Percentiles rank a stretch among this genome's conserved stretches.
Conservation (phyloP, 2,329 filamentous ascomycete species). For the Cyphellophora attinorum region DNA sequence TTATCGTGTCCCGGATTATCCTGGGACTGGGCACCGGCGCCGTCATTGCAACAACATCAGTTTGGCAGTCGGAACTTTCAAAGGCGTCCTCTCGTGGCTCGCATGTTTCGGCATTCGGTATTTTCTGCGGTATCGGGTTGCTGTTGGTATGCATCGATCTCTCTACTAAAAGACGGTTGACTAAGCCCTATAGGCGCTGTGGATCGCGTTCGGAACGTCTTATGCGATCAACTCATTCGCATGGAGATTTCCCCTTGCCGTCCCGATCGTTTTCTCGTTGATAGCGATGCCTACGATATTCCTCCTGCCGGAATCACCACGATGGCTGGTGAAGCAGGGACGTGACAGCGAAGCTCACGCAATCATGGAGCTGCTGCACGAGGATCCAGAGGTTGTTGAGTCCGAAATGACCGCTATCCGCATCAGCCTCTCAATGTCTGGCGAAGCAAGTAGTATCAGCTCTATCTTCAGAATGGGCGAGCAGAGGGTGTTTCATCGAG, state of each 20-base stretch:
- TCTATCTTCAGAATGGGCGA: slow-evolving; percentile 45
- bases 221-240: slow-evolving; percentile 22
- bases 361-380: slow-evolving; percentile 25
- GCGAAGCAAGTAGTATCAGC: slow-evolving; percentile 2
- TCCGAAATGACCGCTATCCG: slow-evolving; percentile 1
- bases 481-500: slow-evolving; percentile 46
- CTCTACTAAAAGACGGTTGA: too few relatives aligned
- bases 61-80: slow-evolving; percentile 36
- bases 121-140: slow-evolving; percentile 1
- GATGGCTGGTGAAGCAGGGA: slow-evolving; percentile 49
- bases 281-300: slow-evolving; percentile 25
- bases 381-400: slow-evolving; percentile 22
- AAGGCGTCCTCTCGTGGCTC: slow-evolving; percentile 29
- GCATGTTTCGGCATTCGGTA: slow-evolving; percentile 5
- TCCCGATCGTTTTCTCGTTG: slow-evolving; percentile 28
- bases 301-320: slow-evolving; percentile 35
- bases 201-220: slow-evolving; percentile 36
- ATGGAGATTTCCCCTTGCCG: slow-evolving; percentile 32
- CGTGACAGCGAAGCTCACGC: slow-evolving; percentile 40
- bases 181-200: slow-evolving; percentile 39
- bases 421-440: slow-evolving; percentile 1
- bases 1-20: slow-evolving; percentile 38
- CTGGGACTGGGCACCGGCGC: slow-evolving; percentile 40
- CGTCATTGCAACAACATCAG: slow-evolving; percentile 36
- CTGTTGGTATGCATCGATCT: too few relatives aligned